Evolutionary conservation across 2,329 filamentous ascomycete species (phyloP).

Genomic region (Blumeria hordei): DNA sequence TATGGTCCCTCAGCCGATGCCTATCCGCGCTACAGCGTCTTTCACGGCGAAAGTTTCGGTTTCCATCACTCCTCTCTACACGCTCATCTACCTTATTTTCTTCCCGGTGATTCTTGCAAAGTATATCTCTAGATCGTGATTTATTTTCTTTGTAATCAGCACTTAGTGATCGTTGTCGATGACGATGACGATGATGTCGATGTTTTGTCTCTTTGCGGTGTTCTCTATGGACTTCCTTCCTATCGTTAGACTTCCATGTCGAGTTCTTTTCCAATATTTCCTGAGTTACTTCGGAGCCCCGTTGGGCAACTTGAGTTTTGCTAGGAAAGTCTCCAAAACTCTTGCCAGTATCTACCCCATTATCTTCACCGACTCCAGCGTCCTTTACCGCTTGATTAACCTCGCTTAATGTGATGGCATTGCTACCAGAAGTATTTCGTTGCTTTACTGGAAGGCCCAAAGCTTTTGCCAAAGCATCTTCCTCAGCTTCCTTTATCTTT

Average conservation of each 20-base stretch:
- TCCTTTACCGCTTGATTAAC: conserved; percentile 29
- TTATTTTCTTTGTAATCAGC: conserved; percentile 8
- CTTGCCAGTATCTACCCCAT: conserved; percentile 10
- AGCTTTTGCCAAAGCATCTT: conserved; percentile 67
- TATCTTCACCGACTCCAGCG: conserved; percentile 18
- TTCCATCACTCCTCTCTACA: conserved; percentile 8
- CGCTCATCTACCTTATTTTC: conserved; percentile 8
- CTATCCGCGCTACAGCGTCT: conserved; percentile 13
- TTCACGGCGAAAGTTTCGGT: conserved; percentile 8
- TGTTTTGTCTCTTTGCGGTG: conserved; percentile 10
- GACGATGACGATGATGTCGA: conserved; percentile 9
- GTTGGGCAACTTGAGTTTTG: conserved; percentile 7
- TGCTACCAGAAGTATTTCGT: conserved; percentile 31
- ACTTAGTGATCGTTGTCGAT: conserved; percentile 12
- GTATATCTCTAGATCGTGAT: conserved; percentile 10
- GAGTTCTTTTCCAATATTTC: conserved; percentile 3
- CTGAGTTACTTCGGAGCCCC: too few relatives aligned
- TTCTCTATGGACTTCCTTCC: conserved; percentile 4
- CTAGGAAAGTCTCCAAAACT: conserved; percentile 15
- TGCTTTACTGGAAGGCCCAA: conserved; percentile 53
- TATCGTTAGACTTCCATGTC: neutral
- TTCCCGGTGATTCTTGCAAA: conserved; percentile 7
- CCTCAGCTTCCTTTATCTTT: conserved; percentile 71
- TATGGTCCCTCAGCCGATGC: conserved; percentile 10
- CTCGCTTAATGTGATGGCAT: conserved; percentile 42